Percentiles rank a stretch among this genome's conserved stretches.
phyloP scores from a whole-genome alignment of 2,329 filamentous ascomycete species.

The Ophiocordyceps camponoti-floridani region DNA sequence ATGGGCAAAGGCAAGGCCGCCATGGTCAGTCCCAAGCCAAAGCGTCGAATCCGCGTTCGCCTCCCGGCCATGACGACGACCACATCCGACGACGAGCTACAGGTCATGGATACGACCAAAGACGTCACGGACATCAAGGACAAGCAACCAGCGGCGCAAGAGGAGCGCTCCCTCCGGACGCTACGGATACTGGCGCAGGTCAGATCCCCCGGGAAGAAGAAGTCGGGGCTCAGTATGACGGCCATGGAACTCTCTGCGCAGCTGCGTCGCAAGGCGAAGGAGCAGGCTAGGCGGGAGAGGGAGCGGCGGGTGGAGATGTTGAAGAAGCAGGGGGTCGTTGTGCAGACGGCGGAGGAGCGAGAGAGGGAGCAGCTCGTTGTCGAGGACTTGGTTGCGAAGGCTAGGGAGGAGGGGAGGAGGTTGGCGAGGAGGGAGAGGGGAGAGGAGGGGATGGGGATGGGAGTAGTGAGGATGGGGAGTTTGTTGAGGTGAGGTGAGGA shows the following conservation, averaged over 20 bases:
- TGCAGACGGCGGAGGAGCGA: conserved; percentile 76
- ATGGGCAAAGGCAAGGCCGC: conserved; percentile 34
- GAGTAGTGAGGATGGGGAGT: conserved; percentile 37
- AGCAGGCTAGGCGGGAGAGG: conserved; percentile 64
- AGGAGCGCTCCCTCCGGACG: conserved; percentile 44
- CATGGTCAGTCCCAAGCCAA: conserved; percentile 10
- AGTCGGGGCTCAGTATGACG: conserved; percentile 41
- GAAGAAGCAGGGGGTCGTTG: conserved; percentile 58
- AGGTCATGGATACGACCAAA: conserved; percentile 26
- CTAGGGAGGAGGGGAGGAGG: conserved; percentile 55
- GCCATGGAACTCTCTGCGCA: conserved; percentile 48
- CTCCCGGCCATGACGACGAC: conserved; percentile 23
- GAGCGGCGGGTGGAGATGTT: conserved; percentile 62
- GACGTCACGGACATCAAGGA: conserved; percentile 24
- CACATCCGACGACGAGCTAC: conserved; percentile 38
- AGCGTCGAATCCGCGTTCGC: conserved; percentile 32
- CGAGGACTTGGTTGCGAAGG: conserved; percentile 76
- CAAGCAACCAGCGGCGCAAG: conserved; percentile 40
- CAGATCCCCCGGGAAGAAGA: conserved; percentile 38
- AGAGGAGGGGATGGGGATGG: conserved; percentile 35
- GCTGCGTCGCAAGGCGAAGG: conserved; percentile 53
- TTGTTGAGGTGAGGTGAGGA: conserved; percentile 19
- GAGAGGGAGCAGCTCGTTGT: conserved; percentile 67
- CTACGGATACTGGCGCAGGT: conserved; percentile 62
- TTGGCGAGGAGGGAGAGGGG: conserved; percentile 65